These are phyloP conservation scores for Eugenia klotzschiana DNA, from an alignment of 441 rosid species.

Conservation along the genomic window DNA sequence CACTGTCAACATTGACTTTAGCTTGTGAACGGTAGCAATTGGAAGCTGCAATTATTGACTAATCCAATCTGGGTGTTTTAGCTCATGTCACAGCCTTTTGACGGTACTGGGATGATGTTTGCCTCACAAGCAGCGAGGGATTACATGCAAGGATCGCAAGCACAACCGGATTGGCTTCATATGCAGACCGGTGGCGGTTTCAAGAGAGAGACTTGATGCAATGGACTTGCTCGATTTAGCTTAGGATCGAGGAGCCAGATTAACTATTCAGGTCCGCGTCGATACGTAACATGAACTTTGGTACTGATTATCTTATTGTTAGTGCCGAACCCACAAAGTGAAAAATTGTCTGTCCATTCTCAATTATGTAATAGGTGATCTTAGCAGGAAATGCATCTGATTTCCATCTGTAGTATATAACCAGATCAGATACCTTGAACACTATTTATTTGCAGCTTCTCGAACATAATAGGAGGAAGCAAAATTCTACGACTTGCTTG, in stretches of 20 bases:
- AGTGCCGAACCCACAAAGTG: not conserved
- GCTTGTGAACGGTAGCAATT: not conserved
- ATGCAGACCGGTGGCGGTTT: slow-evolving; percentile 66
- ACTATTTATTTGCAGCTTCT: not conserved
- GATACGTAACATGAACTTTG: not conserved
- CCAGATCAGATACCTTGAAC: not conserved
- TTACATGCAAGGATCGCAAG: slow-evolving; percentile 31
- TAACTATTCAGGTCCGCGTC: not conserved
- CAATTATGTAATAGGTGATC: not conserved
- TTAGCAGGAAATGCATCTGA: not conserved
- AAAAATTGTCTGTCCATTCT: not conserved
- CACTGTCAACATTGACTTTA: not conserved
- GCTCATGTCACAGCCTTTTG: slow-evolving; percentile 44
- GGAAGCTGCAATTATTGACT: not conserved
- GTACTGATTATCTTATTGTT: slow-evolving; percentile 1
- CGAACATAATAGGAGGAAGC: not conserved
- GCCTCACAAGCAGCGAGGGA: slow-evolving; percentile 51
- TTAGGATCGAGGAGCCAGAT: not conserved
- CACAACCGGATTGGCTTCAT: slow-evolving; percentile 55
- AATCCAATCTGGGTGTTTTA: slow-evolving; percentile 6
- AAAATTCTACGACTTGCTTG: not conserved
- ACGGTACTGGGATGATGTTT: slow-evolving; percentile 41
- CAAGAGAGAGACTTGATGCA: not conserved
- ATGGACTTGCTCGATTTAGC: not conserved
- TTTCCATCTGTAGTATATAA: not conserved